These are phyloP conservation scores for Hanseniaspora occidentalis DNA, from an alignment of 805 yeast genomes.

Conservation along the genomic window DNA sequence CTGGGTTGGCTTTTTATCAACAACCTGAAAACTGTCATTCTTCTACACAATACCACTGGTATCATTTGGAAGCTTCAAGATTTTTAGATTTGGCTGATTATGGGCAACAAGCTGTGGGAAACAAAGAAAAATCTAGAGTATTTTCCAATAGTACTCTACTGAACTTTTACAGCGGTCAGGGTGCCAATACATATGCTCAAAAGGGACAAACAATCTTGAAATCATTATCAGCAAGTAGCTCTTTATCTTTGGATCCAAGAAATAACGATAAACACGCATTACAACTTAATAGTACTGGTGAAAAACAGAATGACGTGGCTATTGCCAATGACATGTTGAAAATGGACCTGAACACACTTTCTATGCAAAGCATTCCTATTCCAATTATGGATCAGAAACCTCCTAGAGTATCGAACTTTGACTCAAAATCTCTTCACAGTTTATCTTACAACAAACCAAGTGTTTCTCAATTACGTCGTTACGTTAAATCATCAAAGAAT, in stretches of 20 bases:
- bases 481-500: conserved; percentile 1
- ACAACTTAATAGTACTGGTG: conserved; percentile 1
- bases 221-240: neutral
- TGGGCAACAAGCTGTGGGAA: conserved; percentile 14
- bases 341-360: conserved; percentile 3
- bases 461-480: neutral
- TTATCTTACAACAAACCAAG: neutral
- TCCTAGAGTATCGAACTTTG: no score
- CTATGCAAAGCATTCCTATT: neutral
- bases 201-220: conserved; percentile 20
- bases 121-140: conserved; percentile 8
- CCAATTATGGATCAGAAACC: no score
- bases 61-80: conserved; percentile 20
- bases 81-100: conserved; percentile 19
- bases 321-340: conserved; percentile 4
- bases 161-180: conserved; percentile 22
- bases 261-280: no score
- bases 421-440: neutral
- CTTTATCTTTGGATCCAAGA: no score
- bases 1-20: conserved; percentile 21
- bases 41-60: conserved; percentile 15
- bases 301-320: conserved; percentile 2
- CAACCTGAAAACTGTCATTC: conserved; percentile 11
- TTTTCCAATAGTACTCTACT: conserved; percentile 20
- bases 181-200: conserved; percentile 18